Base-by-base conservation (phyloP, 108 stramenopile species). In the Skeletonema tropicum region DNA sequence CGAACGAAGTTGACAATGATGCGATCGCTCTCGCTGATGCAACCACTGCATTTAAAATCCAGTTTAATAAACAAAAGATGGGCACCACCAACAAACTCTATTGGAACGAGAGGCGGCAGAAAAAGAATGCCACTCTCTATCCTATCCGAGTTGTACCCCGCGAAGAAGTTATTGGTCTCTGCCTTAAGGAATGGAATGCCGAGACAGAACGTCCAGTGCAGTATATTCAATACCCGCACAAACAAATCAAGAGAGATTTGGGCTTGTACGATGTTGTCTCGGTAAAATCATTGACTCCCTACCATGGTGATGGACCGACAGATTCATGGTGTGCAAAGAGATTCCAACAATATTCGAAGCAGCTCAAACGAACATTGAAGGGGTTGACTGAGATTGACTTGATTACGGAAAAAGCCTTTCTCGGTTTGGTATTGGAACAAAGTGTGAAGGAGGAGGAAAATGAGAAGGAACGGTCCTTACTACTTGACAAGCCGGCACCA, bases 171-270 rank as follows among this genome's bases (percentile, higher is more conserved):
- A 41, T 70, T 30, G 69, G 69, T 0, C 69, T 70, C 1, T n/a
- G 6, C 10, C 69, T 70, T 25, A 25, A 15, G 4, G 59, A 70
- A 21, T 70, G 55, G 52, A 42, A 70, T 59, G 52, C 29, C 19
- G 69, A 70, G 32, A 70, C 58, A 19, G 58, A 70, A 23, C 21
- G 69, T 39, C 21, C 39, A 3, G 39, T 70, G 12, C 58, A 70
- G 57, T 59, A 70, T 55, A 42, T 70, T 41, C 58, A 70, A 30
- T 70, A 60, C 36, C 69, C 69, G 19, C 69, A 70, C 57, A 57
- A 8, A 42, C 57, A 60, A n/a, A 59, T 35, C 15, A 60, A 41
- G 21, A n/a, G 41, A n/a, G 23, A 42, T 42, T 25, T 58, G 19
- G 58, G 57, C 1, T n/a, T 60, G 26, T 70, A 41, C 25, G 12